These are phyloP conservation scores for Alternaria viburni DNA, from an alignment of 2,329 filamentous ascomycete genomes.

Conservation along the genomic window DNA sequence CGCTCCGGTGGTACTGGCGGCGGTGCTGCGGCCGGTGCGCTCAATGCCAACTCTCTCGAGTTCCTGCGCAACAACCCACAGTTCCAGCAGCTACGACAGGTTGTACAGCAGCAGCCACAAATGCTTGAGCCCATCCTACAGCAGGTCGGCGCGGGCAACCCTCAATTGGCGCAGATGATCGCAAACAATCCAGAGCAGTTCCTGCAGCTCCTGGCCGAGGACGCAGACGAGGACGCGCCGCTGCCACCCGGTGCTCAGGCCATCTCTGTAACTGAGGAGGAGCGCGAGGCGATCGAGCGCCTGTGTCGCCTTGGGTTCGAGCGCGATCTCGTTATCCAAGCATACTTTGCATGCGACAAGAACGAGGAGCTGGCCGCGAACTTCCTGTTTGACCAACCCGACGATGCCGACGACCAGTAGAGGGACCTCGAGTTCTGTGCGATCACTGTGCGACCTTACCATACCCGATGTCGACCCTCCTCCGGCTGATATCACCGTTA, in stretches of 20 bases:
- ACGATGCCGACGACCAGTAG: constrained; percentile 71
- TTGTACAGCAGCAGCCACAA: constrained; percentile 95
- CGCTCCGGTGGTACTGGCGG: constrained; percentile 58
- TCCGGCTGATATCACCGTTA: constrained; percentile 31
- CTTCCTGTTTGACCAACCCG: constrained; percentile 96
- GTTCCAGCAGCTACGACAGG: constrained; percentile 95
- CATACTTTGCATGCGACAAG: constrained; percentile 99
- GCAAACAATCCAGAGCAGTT: constrained; percentile 93
- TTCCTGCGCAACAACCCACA: constrained; percentile 95
- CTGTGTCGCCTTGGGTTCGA: constrained; percentile 93
- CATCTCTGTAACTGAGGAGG: constrained; percentile 92
- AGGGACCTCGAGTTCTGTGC: constrained; percentile 17
- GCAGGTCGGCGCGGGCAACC: constrained; percentile 93
- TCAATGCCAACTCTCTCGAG: constrained; percentile 78
- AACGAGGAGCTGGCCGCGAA: constrained; percentile 98
- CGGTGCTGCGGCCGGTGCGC: constrained; percentile 57
- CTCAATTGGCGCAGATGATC: constrained; percentile 90
- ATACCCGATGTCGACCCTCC: constrained; percentile 24
- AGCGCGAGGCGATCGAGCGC: constrained; percentile 95
- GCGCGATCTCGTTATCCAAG: constrained; percentile 91
- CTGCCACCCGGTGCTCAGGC: constrained; percentile 87
- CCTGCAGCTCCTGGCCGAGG: constrained; percentile 86
- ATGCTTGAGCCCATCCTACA: constrained; percentile 99
- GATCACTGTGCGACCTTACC: constrained; percentile 30
- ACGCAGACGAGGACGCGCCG: constrained; percentile 80